Evolutionary conservation across 2,329 filamentous ascomycete species (phyloP).

Genomic region (Amylocarpus encephaloides): DNA sequence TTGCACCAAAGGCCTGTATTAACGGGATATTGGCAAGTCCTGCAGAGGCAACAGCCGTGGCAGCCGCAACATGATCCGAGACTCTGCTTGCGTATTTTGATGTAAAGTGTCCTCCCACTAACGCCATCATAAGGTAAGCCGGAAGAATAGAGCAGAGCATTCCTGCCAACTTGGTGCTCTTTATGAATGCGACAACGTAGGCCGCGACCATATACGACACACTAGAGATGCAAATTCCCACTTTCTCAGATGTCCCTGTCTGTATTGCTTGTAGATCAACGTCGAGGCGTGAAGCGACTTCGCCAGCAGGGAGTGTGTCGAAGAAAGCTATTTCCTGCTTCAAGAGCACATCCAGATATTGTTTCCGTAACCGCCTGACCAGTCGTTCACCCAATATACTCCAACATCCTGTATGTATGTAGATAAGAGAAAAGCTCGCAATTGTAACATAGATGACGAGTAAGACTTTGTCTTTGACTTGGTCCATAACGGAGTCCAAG

Average conservation of each 20-base stretch:
- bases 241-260: constrained; percentile 53
- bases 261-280: constrained; percentile 51
- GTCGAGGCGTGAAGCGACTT: constrained; percentile 44
- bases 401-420: constrained; percentile 56
- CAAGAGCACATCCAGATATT: constrained; percentile 44
- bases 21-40: constrained; percentile 44
- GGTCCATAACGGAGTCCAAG: constrained; percentile 3
- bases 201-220: constrained; percentile 52
- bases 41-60: constrained; percentile 47
- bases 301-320: constrained; percentile 46
- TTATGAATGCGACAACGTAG: constrained; percentile 54
- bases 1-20: constrained; percentile 48
- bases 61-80: constrained; percentile 41
- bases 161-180: constrained; percentile 46
- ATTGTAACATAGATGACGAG: constrained; percentile 58
- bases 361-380: constrained; percentile 46
- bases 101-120: constrained; percentile 42
- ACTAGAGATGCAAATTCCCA: constrained; percentile 48
- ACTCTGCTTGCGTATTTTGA: constrained; percentile 39
- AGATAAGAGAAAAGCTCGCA: constrained; percentile 57
- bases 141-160: constrained; percentile 33
- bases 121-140: constrained; percentile 32
- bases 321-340: constrained; percentile 49
- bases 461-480: constrained; percentile 44
- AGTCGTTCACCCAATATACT: constrained; percentile 49